Evolutionary conservation across 257 asterid genomes (phyloP).

Genomic region (Sherardia arvensis): DNA sequence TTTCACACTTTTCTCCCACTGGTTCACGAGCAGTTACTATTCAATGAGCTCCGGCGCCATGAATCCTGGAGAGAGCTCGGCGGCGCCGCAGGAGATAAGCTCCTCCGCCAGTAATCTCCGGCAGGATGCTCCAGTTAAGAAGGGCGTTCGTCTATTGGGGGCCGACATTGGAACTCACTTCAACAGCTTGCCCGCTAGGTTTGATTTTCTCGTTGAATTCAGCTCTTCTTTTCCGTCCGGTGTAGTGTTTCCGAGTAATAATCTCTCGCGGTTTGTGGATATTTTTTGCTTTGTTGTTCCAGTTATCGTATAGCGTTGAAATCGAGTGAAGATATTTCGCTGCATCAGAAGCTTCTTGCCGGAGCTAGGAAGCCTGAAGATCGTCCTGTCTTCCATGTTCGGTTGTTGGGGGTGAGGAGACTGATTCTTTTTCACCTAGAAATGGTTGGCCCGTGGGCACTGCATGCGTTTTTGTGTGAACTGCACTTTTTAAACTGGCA

Average conservation of each 20-base stretch:
- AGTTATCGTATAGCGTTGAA: constrained; percentile 83
- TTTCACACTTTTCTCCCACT: too few relatives aligned
- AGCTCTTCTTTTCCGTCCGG: not conserved
- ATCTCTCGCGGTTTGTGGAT: not conserved
- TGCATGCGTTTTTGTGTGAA: too few relatives aligned
- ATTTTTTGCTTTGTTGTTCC: constrained; percentile 16
- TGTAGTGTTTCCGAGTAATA: not conserved
- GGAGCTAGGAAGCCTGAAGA: constrained; percentile 64
- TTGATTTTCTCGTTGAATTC: not conserved
- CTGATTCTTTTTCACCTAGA: not conserved
- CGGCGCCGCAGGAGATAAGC: too few relatives aligned
- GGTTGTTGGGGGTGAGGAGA: constrained; percentile 68
- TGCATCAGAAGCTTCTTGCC: constrained; percentile 74
- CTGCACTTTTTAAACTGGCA: not conserved
- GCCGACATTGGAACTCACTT: constrained; percentile 80
- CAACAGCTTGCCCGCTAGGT: constrained; percentile 84
- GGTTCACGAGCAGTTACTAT: too few relatives aligned
- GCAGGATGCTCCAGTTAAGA: too few relatives aligned
- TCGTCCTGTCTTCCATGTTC: constrained; percentile 74
- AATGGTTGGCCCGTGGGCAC: not conserved
- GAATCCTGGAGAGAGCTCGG: too few relatives aligned
- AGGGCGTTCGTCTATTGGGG: too few relatives aligned
- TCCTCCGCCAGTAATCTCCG: too few relatives aligned
- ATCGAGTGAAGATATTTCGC: constrained; percentile 75
- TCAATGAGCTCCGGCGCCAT: too few relatives aligned